A percentile compares a stretch with the other conserved stretches of the same genome.
These are phyloP conservation scores for Ilex asprella DNA, from an alignment of 257 asterid genomes.

Conservation along the genomic window DNA sequence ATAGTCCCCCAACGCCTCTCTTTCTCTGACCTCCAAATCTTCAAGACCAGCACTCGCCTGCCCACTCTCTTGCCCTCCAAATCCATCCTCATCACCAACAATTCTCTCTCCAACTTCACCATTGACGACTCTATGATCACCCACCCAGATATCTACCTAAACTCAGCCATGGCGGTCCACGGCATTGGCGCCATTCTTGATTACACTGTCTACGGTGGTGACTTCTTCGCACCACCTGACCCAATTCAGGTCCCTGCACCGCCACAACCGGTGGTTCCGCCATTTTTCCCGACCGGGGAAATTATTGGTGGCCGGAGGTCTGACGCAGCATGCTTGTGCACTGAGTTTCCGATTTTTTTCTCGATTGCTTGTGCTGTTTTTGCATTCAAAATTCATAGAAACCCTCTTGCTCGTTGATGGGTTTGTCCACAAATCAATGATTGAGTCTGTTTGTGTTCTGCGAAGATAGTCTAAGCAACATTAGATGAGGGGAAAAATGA, in stretches of 20 bases:
- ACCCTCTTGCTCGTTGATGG: background rate
- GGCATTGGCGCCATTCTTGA: slow-evolving; percentile 47
- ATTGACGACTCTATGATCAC: slow-evolving; percentile 44
- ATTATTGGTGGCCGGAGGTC: slow-evolving; percentile 6
- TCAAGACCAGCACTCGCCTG: slow-evolving; percentile 30
- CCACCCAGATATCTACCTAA: slow-evolving; percentile 35
- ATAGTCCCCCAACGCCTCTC: slow-evolving; percentile 63
- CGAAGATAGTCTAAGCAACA: too few relatives aligned
- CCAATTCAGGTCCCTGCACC: background rate
- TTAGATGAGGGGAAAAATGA: too few relatives aligned
- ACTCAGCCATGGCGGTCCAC: slow-evolving; percentile 45
- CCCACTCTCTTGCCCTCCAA: slow-evolving; percentile 55
- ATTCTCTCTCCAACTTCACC: slow-evolving; percentile 34
- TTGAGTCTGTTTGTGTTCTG: too few relatives aligned
- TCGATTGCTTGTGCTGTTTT: slow-evolving; percentile 1
- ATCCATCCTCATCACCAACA: slow-evolving; percentile 47
- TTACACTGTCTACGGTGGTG: slow-evolving; percentile 30
- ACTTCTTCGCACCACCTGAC: slow-evolving; percentile 12
- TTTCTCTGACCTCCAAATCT: slow-evolving; percentile 36
- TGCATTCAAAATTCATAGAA: slow-evolving; percentile 12
- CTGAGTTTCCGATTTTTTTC: slow-evolving; percentile 4
- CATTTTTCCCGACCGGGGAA: slow-evolving; percentile 6
- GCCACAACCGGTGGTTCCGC: slow-evolving; percentile 7
- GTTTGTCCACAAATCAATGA: background rate
- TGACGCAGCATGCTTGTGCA: slow-evolving; percentile 8